Evolutionary conservation across 1,284 basidiomycete species (phyloP).

Genomic region (Melampsora larici-populina): DNA sequence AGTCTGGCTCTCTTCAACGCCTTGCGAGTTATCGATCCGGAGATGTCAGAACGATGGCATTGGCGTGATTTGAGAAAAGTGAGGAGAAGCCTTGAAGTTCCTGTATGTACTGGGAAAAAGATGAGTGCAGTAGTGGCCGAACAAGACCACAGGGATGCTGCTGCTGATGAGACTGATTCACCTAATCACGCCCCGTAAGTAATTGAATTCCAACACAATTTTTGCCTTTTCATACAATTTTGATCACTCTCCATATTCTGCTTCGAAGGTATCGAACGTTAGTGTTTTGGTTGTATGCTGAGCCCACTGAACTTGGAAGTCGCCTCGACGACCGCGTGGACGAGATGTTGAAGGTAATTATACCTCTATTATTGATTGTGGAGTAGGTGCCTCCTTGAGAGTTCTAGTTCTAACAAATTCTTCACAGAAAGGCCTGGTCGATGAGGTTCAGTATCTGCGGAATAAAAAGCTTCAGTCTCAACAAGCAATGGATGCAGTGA

Average conservation of each 20-base stretch:
- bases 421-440: slow-evolving; percentile 69
- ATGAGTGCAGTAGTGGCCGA: slow-evolving; percentile 68
- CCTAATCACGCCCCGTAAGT: not conserved
- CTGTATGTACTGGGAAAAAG: slow-evolving; percentile 67
- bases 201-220: not conserved
- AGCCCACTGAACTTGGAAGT: slow-evolving; percentile 63
- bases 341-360: slow-evolving; percentile 75
- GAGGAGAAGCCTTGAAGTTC: slow-evolving; percentile 71
- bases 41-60: slow-evolving; percentile 82
- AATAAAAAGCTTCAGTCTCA: slow-evolving; percentile 9
- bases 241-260: not conserved
- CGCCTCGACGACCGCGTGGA: slow-evolving; percentile 79
- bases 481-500: slow-evolving; percentile 44
- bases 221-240: not conserved
- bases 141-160: slow-evolving; percentile 56
- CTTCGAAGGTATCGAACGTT: slow-evolving; percentile 62
- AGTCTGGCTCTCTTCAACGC: slow-evolving; percentile 67
- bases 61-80: slow-evolving; percentile 92
- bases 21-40: slow-evolving; percentile 68
- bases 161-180: not conserved
- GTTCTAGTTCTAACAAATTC: not conserved
- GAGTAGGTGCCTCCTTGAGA: not conserved
- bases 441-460: slow-evolving; percentile 68
- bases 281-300: slow-evolving; percentile 87
- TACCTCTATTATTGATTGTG: not conserved